These are phyloP conservation scores for Gossypium laxum DNA, from an alignment of 441 rosid species.

Conservation along the genomic window DNA sequence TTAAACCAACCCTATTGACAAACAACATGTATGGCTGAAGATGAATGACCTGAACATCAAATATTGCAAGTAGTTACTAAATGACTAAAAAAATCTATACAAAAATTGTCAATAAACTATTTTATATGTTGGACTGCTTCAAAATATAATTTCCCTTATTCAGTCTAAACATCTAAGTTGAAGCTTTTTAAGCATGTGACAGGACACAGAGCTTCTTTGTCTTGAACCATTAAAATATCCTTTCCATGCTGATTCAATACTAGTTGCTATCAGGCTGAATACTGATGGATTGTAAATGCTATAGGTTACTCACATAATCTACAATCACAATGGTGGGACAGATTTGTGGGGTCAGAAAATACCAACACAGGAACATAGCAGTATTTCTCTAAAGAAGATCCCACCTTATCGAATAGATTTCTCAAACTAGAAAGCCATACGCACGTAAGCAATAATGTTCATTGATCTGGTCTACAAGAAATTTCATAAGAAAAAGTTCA, in stretches of 20 bases:
- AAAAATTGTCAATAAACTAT: not conserved
- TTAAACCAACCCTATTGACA: slow-evolving; percentile 66
- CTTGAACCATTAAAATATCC: slow-evolving; percentile 3
- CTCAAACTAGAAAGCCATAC: not conserved
- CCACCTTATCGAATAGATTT: not conserved
- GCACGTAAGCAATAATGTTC: not conserved
- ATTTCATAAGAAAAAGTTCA: not conserved
- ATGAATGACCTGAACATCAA: slow-evolving; percentile 71
- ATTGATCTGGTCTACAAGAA: not conserved
- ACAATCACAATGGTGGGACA: not conserved
- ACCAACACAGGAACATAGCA: not conserved
- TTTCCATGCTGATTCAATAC: not conserved
- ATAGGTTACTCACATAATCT: not conserved
- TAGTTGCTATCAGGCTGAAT: not conserved
- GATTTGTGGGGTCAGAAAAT: not conserved
- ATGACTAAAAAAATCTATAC: slow-evolving; percentile 8
- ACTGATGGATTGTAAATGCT: not conserved
- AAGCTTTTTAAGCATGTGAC: not conserved
- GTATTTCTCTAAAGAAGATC: slow-evolving; percentile 1
- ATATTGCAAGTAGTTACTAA: slow-evolving; percentile 13
- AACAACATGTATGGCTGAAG: slow-evolving; percentile 84
- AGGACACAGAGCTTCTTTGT: slow-evolving; percentile 2
- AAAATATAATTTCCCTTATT: not conserved
- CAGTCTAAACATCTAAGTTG: not conserved
- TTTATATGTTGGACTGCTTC: not conserved